phyloP scores from a whole-genome alignment of 768 basidiomycete species.

The Clitopilus hobsonii region DNA sequence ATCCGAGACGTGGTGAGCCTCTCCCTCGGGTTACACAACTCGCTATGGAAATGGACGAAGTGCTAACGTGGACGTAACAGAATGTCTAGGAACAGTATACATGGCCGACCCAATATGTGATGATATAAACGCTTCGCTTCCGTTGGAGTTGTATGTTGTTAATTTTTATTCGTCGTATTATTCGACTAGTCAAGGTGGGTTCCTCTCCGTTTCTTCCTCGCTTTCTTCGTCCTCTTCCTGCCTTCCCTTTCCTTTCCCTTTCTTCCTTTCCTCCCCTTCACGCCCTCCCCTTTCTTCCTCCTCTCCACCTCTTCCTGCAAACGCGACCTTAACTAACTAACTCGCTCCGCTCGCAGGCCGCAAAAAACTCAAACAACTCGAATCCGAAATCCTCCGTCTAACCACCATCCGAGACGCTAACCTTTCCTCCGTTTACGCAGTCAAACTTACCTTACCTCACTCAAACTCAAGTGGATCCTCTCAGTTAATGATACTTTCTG shows the following conservation, averaged over 20 bases:
- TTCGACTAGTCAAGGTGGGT: slow-evolving; percentile 51
- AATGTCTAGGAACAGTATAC: slow-evolving; percentile 62
- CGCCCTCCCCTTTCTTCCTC: background rate
- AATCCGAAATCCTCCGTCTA: slow-evolving; percentile 60
- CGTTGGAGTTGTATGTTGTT: slow-evolving; percentile 65
- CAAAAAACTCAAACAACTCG: slow-evolving; percentile 66
- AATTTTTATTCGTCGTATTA: slow-evolving; percentile 71
- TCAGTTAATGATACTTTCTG: slow-evolving; percentile 63
- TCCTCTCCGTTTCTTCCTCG: too few species aligned
- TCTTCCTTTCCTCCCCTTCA: too few species aligned
- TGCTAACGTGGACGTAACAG: slow-evolving; percentile 24
- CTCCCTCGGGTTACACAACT: too few species aligned
- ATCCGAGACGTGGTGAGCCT: slow-evolving; percentile 57
- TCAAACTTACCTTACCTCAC: slow-evolving; percentile 54
- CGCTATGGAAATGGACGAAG: too few species aligned
- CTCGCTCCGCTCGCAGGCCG: slow-evolving; percentile 41
- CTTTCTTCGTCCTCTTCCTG: too few species aligned
- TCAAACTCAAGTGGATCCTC: slow-evolving; percentile 41
- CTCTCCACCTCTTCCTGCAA: background rate
- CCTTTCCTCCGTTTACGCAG: slow-evolving; percentile 62
- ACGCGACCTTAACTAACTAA: background rate
- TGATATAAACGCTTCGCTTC: slow-evolving; percentile 46
- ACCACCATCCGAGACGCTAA: slow-evolving; percentile 58
- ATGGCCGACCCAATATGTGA: slow-evolving; percentile 75
- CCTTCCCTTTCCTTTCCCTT: too few species aligned